phyloP scores from a whole-genome alignment of 78 protist genomes.

The Parvularia atlantis region DNA sequence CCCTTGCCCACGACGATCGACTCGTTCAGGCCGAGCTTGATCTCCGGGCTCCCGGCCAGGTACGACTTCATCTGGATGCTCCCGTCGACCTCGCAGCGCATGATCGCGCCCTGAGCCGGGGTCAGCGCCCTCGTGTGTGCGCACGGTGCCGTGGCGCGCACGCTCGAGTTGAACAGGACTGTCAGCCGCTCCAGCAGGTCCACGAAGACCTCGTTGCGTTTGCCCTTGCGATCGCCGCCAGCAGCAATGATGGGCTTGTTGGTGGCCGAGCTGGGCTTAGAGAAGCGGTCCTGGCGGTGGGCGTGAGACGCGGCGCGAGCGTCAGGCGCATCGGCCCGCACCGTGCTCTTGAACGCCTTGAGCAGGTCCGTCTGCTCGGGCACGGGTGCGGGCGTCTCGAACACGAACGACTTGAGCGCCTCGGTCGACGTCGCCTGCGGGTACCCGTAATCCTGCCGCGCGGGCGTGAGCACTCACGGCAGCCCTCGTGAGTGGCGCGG shows the following conservation, averaged over 20 bases:
- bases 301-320: background rate
- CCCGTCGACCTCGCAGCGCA: slow-evolving; percentile 51
- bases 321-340: background rate
- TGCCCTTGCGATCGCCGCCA: background rate
- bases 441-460: slow-evolving; percentile 39
- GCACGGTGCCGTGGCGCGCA: no score
- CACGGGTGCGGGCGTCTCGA: slow-evolving; percentile 29
- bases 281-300: no score
- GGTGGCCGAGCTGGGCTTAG: background rate
- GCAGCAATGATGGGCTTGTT: background rate
- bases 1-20: slow-evolving; percentile 39
- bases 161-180: slow-evolving; percentile 24
- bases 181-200: slow-evolving; percentile 71
- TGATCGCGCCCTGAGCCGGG: slow-evolving; percentile 50
- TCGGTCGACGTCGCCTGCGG: slow-evolving; percentile 73
- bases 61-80: slow-evolving; percentile 73
- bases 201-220: slow-evolving; percentile 61
- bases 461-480: background rate
- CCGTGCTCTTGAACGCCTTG: background rate
- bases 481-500: background rate
- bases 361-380: no score
- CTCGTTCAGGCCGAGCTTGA: slow-evolving; percentile 64
- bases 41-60: slow-evolving; percentile 59
- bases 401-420: slow-evolving; percentile 53
- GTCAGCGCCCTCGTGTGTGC: no score